phyloP scores from a whole-genome alignment of 2,329 filamentous ascomycete genomes.

The Diaporthe eres region DNA sequence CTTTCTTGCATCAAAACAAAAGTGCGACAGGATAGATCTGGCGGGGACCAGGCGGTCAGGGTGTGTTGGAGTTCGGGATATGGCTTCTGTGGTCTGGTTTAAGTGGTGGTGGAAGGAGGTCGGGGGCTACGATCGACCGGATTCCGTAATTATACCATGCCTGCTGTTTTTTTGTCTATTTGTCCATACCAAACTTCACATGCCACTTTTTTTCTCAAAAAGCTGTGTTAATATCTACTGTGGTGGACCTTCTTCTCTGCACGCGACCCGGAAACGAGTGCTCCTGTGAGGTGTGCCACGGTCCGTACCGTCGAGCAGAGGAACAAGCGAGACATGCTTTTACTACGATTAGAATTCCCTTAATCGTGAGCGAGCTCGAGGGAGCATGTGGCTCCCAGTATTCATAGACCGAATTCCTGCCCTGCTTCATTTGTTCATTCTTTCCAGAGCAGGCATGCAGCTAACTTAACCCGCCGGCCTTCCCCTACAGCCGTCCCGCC shows the following conservation, averaged over 20 bases:
- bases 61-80: slow-evolving; percentile 15
- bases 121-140: not conserved
- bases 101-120: not conserved
- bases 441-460: too few relatives aligned
- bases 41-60: not conserved
- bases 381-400: not conserved
- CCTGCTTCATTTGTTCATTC: not conserved
- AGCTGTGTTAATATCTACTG: not conserved
- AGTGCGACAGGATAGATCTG: slow-evolving; percentile 8
- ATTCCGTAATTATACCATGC: slow-evolving; percentile 15
- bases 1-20: slow-evolving; percentile 24
- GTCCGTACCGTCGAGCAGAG: not conserved
- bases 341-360: too few relatives aligned
- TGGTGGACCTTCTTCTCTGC: not conserved
- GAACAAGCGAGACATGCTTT: not conserved
- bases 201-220: not conserved
- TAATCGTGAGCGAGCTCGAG: too few relatives aligned
- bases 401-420: not conserved
- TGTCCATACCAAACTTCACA: not conserved
- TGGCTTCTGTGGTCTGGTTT: not conserved
- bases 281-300: not conserved
- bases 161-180: slow-evolving; percentile 2
- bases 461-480: not conserved
- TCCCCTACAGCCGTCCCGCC: not conserved
- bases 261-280: not conserved